These are phyloP conservation scores for Zoysia pacifica DNA, from an alignment of 176 grass and related monocot species.

Conservation along the genomic window DNA sequence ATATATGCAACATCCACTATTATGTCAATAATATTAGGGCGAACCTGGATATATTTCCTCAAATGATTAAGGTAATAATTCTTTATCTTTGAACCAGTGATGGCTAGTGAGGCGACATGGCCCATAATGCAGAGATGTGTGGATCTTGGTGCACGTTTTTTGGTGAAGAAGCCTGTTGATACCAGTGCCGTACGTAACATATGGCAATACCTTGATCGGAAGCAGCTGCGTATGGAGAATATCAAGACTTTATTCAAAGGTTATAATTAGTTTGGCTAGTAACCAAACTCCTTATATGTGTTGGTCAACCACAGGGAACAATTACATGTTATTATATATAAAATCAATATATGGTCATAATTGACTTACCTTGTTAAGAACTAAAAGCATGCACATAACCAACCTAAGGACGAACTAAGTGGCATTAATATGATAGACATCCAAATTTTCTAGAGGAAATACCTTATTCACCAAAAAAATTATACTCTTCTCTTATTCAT, in stretches of 20 bases:
- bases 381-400: neutral
- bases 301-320: neutral
- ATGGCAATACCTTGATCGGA: conserved; percentile 31
- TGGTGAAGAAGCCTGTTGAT: conserved; percentile 40
- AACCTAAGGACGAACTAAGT: neutral
- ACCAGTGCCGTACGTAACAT: conserved; percentile 2
- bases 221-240: neutral
- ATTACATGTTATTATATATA: neutral
- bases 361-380: neutral
- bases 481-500: too few relatives aligned
- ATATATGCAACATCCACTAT: neutral
- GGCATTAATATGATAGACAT: neutral
- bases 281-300: neutral
- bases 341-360: neutral
- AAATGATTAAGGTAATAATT: neutral
- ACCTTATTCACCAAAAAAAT: too few relatives aligned
- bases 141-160: conserved; percentile 36
- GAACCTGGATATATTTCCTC: neutral
- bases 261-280: neutral
- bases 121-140: conserved; percentile 1
- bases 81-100: conserved; percentile 6
- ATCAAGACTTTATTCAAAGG: conserved; percentile 20
- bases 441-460: neutral
- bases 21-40: neutral
- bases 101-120: conserved; percentile 19